phyloP scores from a whole-genome alignment of 192 early-diverging fungal genomes.

The Rhizoclosmatium globosum region DNA sequence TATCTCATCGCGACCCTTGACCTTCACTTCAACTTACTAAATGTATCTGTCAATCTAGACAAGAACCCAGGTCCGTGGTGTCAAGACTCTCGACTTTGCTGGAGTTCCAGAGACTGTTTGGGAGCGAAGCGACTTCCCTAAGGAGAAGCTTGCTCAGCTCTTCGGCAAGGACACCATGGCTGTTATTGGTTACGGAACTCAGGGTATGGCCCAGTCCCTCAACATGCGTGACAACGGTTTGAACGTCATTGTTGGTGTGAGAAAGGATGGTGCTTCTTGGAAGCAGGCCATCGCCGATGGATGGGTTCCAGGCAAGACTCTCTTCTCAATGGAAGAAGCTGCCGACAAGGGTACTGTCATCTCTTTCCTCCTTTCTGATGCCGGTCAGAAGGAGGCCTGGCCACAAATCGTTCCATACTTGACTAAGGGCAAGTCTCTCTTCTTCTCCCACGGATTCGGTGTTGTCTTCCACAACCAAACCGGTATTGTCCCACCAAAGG shows the following conservation, averaged over 20 bases:
- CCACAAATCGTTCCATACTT: slow-evolving; percentile 82
- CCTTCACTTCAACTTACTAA: background rate
- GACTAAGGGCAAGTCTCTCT: slow-evolving; percentile 97
- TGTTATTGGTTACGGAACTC: slow-evolving; percentile 94
- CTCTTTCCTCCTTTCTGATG: slow-evolving; percentile 96
- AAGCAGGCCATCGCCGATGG: slow-evolving; percentile 92
- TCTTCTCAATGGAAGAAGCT: slow-evolving; percentile 94
- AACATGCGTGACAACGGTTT: slow-evolving; percentile 96
- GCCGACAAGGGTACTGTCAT: slow-evolving; percentile 89
- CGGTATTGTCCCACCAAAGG: slow-evolving; percentile 86
- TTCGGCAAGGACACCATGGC: slow-evolving; percentile 94
- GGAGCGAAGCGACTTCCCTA: slow-evolving; percentile 93
- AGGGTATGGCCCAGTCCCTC: slow-evolving; percentile 92
- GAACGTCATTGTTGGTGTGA: slow-evolving; percentile 94
- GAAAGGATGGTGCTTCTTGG: slow-evolving; percentile 89
- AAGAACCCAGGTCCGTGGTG: slow-evolving; percentile 59
- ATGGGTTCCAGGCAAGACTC: slow-evolving; percentile 94
- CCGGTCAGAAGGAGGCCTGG: slow-evolving; percentile 94
- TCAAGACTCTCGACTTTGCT: slow-evolving; percentile 96
- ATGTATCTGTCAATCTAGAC: background rate
- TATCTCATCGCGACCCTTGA: background rate
- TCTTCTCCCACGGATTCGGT: slow-evolving; percentile 97
- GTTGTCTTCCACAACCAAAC: slow-evolving; percentile 94
- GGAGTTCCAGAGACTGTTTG: slow-evolving; percentile 91
- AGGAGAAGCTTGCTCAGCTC: slow-evolving; percentile 87